phyloP scores from a whole-genome alignment of 495 filamentous ascomycete species.

The Ascodesmis nigricans region DNA sequence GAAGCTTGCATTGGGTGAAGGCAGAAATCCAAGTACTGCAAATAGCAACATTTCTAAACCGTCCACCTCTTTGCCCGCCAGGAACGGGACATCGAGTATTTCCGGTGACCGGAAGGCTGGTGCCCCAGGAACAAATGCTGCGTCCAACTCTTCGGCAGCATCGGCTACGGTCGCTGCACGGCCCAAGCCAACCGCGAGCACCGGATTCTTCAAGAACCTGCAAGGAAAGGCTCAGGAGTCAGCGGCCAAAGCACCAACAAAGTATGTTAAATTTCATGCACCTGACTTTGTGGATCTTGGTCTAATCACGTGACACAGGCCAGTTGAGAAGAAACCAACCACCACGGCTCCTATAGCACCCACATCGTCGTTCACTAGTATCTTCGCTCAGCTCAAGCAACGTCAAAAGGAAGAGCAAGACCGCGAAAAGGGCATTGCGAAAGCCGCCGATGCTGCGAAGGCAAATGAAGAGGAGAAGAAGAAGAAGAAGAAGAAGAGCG shows the following conservation, averaged over 20 bases:
- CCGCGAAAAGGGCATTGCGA: slow-evolving; percentile 14
- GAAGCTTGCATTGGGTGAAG: slow-evolving; percentile 19
- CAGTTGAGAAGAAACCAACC: slow-evolving; percentile 16
- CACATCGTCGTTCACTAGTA: slow-evolving; percentile 19
- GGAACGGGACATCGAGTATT: slow-evolving; percentile 12
- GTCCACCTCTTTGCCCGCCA: slow-evolving; percentile 12
- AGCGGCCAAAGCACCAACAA: slow-evolving; percentile 17
- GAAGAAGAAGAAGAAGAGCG: slow-evolving; percentile 23
- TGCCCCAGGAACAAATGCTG: slow-evolving; percentile 13
- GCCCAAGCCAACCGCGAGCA: slow-evolving; percentile 18
- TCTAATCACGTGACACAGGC: slow-evolving; percentile 19
- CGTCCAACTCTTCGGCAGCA: slow-evolving; percentile 13
- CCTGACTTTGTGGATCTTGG: slow-evolving; percentile 14
- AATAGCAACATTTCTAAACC: slow-evolving; percentile 20
- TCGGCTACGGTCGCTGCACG: slow-evolving; percentile 15
- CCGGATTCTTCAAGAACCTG: slow-evolving; percentile 21
- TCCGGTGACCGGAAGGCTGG: slow-evolving; percentile 20
- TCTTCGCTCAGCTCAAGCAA: slow-evolving; percentile 19
- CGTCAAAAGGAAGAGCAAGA: slow-evolving; percentile 20
- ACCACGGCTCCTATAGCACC: slow-evolving; percentile 7
- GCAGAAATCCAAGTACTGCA: slow-evolving; percentile 13
- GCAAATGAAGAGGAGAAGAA: slow-evolving; percentile 20
- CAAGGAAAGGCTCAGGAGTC: slow-evolving; percentile 16
- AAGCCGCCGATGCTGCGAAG: slow-evolving; percentile 8
- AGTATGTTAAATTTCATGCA: slow-evolving; percentile 17